phyloP scores from a whole-genome alignment of 2,329 filamentous ascomycete species.

The Byssochlamys sp. region DNA sequence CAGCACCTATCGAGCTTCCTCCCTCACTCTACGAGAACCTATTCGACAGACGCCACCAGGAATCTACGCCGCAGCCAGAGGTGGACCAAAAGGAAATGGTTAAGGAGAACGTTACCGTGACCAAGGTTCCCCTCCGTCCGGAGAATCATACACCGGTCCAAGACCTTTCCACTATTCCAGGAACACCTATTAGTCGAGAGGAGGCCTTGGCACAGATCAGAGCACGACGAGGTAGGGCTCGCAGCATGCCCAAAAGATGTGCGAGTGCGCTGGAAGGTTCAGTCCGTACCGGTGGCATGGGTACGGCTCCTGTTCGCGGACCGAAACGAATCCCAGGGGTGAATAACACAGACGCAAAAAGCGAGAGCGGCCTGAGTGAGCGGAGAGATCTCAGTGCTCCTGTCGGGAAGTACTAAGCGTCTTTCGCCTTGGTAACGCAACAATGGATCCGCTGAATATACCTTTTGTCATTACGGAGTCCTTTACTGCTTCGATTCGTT shows the following conservation, averaged over 20 bases:
- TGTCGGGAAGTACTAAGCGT: conserved; percentile 19
- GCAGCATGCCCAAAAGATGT: conserved; percentile 31
- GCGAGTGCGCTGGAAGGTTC: conserved; percentile 30
- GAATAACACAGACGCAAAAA: conserved; percentile 18
- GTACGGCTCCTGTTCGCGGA: conserved; percentile 16
- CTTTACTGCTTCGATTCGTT: not conserved
- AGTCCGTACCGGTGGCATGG: conserved; percentile 16
- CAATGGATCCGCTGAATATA: not conserved
- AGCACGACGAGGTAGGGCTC: conserved; percentile 38
- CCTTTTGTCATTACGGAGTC: not conserved
- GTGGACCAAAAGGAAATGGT: conserved; percentile 2
- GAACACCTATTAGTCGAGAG: conserved; percentile 39
- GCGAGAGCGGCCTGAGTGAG: conserved; percentile 17
- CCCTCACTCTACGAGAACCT: not conserved
- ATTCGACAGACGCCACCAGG: not conserved
- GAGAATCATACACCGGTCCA: conserved; percentile 15
- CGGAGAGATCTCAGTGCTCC: conserved; percentile 32
- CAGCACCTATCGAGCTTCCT: not conserved
- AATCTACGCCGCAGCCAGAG: not conserved
- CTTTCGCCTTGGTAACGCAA: not conserved
- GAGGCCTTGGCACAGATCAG: conserved; percentile 41
- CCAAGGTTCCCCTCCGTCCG: conserved; percentile 22
- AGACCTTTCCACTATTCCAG: conserved; percentile 22
- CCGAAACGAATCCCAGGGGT: conserved; percentile 26
- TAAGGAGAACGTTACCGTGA: conserved; percentile 16